Conservation (phyloP, 2,329 filamentous ascomycete genomes). For the Paracamarosporium sp. region DNA sequence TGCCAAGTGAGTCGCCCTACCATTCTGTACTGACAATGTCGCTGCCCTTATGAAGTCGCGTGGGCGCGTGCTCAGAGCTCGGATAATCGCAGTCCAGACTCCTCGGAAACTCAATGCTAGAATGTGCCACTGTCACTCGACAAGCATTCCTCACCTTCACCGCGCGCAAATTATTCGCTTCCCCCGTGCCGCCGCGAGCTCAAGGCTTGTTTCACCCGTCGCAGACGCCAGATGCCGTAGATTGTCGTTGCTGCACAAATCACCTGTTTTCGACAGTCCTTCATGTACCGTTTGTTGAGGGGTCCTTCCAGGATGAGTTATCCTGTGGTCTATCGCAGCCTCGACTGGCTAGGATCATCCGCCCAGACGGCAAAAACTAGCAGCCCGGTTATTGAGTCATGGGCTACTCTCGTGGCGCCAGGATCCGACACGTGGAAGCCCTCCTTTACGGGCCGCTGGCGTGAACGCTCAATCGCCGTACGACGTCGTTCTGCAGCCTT, state of each 20-base stretch:
- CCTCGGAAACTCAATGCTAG: not conserved
- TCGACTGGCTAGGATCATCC: conserved; percentile 28
- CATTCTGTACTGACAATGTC: no score
- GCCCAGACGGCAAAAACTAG: conserved; percentile 27
- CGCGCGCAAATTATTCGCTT: no score
- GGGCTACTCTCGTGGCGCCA: conserved; percentile 28
- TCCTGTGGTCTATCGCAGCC: conserved; percentile 14
- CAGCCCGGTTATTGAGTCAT: conserved; percentile 33
- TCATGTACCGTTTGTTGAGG: conserved; percentile 14
- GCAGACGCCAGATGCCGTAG: conserved; percentile 19
- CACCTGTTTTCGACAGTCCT: conserved; percentile 18
- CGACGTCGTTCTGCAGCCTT: conserved; percentile 11
- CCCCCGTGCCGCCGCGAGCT: not conserved
- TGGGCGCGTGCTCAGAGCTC: no score
- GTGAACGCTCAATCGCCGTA: conserved; percentile 25
- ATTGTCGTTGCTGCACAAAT: conserved; percentile 27
- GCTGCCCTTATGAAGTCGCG: no score
- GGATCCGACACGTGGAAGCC: conserved; percentile 40
- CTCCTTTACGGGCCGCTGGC: conserved; percentile 39
- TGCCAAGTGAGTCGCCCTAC: not conserved
- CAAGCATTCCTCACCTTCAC: not conserved
- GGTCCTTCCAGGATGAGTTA: conserved; percentile 16
- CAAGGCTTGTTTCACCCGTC: conserved; percentile 17
- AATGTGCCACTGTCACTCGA: not conserved
- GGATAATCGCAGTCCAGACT: conserved; percentile 1